phyloP scores from a whole-genome alignment of 1,284 basidiomycete species.

The Ceraceosorus guamensis region DNA sequence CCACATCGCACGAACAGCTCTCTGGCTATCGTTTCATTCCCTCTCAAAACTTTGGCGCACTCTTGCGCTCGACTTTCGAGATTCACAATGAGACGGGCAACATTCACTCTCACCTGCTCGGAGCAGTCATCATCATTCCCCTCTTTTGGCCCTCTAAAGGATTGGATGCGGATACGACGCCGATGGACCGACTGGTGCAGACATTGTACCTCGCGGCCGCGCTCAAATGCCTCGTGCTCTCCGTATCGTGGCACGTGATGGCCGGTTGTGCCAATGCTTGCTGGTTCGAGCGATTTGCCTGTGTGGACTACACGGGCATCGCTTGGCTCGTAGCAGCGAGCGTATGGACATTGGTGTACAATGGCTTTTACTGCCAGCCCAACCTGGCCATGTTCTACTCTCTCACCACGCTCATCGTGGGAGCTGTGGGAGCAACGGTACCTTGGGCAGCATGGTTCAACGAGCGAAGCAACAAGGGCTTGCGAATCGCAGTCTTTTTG shows the following conservation, averaged over 20 bases:
- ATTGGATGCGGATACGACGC: conserved; percentile 39
- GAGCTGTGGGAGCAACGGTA: conserved; percentile 37
- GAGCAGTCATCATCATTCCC: conserved; percentile 32
- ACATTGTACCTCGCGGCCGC: conserved; percentile 45
- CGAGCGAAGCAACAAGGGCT: conserved; percentile 32
- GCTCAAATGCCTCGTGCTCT: conserved; percentile 41
- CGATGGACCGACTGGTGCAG: conserved; percentile 42
- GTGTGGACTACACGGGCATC: conserved; percentile 47
- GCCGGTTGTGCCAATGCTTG: conserved; percentile 40
- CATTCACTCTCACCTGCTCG: conserved; percentile 44
- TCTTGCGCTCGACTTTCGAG: conserved; percentile 41
- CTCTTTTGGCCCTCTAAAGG: conserved; percentile 43
- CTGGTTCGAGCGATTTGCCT: conserved; percentile 45
- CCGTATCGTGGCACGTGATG: conserved; percentile 47
- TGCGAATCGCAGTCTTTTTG: conserved; percentile 41
- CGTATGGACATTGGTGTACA: conserved; percentile 44
- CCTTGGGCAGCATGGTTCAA: conserved; percentile 47
- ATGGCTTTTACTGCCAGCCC: conserved; percentile 48
- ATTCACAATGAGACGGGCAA: conserved; percentile 48
- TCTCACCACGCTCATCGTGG: conserved; percentile 34
- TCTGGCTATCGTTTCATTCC: conserved; percentile 48
- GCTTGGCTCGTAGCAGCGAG: conserved; percentile 46
- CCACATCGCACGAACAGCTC: conserved; percentile 4
- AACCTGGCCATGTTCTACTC: conserved; percentile 40
- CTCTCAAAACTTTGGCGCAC: conserved; percentile 25